A percentile compares a stretch with the other conserved stretches of the same genome.
Evolutionary conservation across 352 stramenopile genomes (phyloP).

Genomic region (Phytophthora constricta): DNA sequence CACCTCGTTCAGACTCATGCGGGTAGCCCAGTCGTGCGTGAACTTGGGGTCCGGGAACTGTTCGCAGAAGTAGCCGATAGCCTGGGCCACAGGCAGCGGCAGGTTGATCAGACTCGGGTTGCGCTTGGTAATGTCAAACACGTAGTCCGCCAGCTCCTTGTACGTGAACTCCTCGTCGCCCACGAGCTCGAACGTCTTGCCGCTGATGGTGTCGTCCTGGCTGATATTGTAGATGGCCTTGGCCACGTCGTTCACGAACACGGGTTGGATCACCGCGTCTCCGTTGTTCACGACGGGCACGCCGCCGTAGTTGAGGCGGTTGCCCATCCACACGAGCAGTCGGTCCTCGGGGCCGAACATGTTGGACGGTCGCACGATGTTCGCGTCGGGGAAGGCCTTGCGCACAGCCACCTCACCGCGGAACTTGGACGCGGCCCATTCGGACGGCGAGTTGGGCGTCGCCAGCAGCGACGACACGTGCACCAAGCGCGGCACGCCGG

Average conservation of each 20-base stretch:
- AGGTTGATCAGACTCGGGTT: conserved; percentile 84
- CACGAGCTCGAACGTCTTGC: conserved; percentile 95
- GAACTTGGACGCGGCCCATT: conserved; percentile 88
- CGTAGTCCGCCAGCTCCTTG: conserved; percentile 97
- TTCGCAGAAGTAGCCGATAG: conserved; percentile 83
- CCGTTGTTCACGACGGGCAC: conserved; percentile 95
- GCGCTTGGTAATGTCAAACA: conserved; percentile 92
- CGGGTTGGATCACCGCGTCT: conserved; percentile 92
- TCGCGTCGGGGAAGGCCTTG: conserved; percentile 95
- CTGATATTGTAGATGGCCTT: conserved; percentile 82
- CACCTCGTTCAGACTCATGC: conserved; percentile 81
- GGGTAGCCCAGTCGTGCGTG: conserved; percentile 78
- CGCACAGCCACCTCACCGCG: conserved; percentile 85
- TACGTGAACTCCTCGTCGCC: conserved; percentile 97
- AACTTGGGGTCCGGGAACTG: conserved; percentile 88
- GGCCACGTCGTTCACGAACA: conserved; percentile 87
- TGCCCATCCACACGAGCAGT: conserved; percentile 92
- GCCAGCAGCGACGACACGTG: conserved; percentile 87
- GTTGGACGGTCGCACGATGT: conserved; percentile 94
- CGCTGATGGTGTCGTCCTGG: conserved; percentile 88
- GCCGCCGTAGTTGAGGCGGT: conserved; percentile 73
- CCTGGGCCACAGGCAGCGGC: conserved; percentile 73
- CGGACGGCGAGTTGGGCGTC: conserved; percentile 81
- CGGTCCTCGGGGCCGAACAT: conserved; percentile 97
- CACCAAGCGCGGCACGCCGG: conserved; percentile 78